phyloP scores from a whole-genome alignment of 108 stramenopile genomes.

The Cyclotella cryptica region DNA sequence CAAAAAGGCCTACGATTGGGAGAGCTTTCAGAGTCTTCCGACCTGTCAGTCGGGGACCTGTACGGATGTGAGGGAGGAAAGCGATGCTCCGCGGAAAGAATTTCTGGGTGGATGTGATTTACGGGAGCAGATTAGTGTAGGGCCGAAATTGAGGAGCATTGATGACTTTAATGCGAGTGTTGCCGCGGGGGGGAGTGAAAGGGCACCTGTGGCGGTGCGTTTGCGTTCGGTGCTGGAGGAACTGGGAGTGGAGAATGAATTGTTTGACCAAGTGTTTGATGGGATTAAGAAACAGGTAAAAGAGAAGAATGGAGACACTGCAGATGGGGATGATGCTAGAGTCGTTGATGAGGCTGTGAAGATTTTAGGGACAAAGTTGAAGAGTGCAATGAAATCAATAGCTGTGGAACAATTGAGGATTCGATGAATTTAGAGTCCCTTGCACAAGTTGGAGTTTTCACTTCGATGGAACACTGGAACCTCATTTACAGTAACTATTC shows the following conservation, averaged over 20 bases:
- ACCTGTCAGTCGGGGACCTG: conserved; percentile 80
- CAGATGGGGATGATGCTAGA: conserved; percentile 52
- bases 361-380: conserved; percentile 73
- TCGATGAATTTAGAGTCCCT: conserved; percentile 27
- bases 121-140: conserved; percentile 59
- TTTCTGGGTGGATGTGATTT: conserved; percentile 90
- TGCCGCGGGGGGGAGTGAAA: conserved; percentile 78
- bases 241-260: conserved; percentile 80
- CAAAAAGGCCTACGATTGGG: conserved; percentile 90
- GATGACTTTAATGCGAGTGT: conserved; percentile 87
- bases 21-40: conserved; percentile 84
- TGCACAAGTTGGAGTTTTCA: too few species aligned
- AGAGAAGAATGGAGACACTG: conserved; percentile 40
- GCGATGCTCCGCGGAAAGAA: conserved; percentile 54
- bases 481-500: too few species aligned
- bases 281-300: conserved; percentile 74
- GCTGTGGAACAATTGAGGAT: conserved; percentile 85
- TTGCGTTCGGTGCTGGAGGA: conserved; percentile 69
- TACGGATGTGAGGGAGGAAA: conserved; percentile 70
- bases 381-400: conserved; percentile 75
- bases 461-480: too few species aligned
- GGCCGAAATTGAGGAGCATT: conserved; percentile 72
- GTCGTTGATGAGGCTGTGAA: conserved; percentile 67
- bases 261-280: conserved; percentile 84
- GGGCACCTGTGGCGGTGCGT: conserved; percentile 80